Conservation (phyloP, 1,284 basidiomycete species). For the Xerocomus tenax region DNA sequence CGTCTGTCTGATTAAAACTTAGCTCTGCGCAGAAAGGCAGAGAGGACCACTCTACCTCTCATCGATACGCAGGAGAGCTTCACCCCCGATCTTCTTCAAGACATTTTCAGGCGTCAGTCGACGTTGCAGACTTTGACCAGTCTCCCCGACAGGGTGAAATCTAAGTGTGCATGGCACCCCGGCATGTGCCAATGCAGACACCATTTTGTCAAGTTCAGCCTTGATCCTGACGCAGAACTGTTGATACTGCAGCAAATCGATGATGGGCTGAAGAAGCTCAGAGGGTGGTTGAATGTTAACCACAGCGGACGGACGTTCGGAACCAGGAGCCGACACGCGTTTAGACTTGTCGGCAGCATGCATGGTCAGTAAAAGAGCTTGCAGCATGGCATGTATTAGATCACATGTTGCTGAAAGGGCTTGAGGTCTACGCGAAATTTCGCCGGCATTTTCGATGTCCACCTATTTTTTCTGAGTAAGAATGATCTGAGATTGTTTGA, state of each 20-base stretch:
- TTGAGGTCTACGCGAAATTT: conserved; percentile 7
- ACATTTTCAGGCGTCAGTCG: conserved; percentile 27
- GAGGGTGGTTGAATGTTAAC: conserved; percentile 23
- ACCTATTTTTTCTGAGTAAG: conserved; percentile 25
- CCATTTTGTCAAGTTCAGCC: conserved; percentile 46
- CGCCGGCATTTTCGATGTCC: conserved; percentile 22
- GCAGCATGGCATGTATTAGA: conserved; percentile 58
- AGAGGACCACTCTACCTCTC: conserved; percentile 38
- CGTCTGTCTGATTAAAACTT: conserved; percentile 44
- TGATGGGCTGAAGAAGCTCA: conserved; percentile 56
- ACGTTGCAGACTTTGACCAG: conserved; percentile 43
- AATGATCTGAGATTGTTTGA: neutral
- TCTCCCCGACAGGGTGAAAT: conserved; percentile 59
- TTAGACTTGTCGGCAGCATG: conserved; percentile 47
- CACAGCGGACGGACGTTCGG: conserved; percentile 20
- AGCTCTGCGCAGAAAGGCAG: neutral
- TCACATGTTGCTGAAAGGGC: conserved; percentile 48
- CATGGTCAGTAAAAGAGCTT: conserved; percentile 55
- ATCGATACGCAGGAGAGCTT: conserved; percentile 60
- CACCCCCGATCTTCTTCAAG: conserved; percentile 48
- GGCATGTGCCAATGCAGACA: conserved; percentile 40
- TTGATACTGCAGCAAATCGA: conserved; percentile 68
- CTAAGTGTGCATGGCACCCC: conserved; percentile 52
- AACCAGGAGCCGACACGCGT: conserved; percentile 36
- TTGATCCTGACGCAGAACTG: conserved; percentile 59